Conservation (phyloP, 495 filamentous ascomycete species). For the Penicillium subrubescens region DNA sequence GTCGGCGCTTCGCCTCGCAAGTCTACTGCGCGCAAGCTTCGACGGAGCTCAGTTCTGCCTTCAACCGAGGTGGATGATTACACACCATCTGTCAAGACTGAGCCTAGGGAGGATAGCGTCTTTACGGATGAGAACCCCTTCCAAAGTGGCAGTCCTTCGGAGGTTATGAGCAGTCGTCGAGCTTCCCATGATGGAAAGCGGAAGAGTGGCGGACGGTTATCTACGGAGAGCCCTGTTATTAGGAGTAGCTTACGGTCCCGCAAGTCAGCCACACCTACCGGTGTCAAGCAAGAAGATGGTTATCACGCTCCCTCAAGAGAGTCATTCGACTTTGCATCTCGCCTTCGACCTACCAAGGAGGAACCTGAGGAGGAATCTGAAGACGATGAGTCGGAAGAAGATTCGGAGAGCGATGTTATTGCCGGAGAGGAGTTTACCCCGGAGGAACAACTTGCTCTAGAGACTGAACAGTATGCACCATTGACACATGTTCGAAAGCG, state of each 20-base stretch:
- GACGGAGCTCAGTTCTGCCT: slow-evolving; percentile 59
- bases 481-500: slow-evolving; percentile 37
- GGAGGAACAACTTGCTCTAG: slow-evolving; percentile 79
- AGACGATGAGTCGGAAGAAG: slow-evolving; percentile 40
- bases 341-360: slow-evolving; percentile 27
- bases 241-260: slow-evolving; percentile 42
- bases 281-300: slow-evolving; percentile 42
- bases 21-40: slow-evolving; percentile 50
- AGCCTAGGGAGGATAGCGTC: slow-evolving; percentile 52
- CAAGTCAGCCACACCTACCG: slow-evolving; percentile 36
- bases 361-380: slow-evolving; percentile 34
- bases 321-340: slow-evolving; percentile 48
- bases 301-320: slow-evolving; percentile 39
- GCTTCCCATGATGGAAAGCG: slow-evolving; percentile 46
- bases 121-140: slow-evolving; percentile 94
- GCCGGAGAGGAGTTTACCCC: slow-evolving; percentile 91
- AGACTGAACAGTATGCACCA: slow-evolving; percentile 46
- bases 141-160: slow-evolving; percentile 76
- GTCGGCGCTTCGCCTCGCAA: slow-evolving; percentile 35
- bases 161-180: slow-evolving; percentile 30
- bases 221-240: slow-evolving; percentile 33
- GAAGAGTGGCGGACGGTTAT: slow-evolving; percentile 49
- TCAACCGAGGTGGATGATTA: slow-evolving; percentile 42
- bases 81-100: slow-evolving; percentile 39
- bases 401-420: slow-evolving; percentile 52